Base-by-base conservation (phyloP, 2,329 filamentous ascomycete species). In the Fonsecaea pedrosoi region DNA sequence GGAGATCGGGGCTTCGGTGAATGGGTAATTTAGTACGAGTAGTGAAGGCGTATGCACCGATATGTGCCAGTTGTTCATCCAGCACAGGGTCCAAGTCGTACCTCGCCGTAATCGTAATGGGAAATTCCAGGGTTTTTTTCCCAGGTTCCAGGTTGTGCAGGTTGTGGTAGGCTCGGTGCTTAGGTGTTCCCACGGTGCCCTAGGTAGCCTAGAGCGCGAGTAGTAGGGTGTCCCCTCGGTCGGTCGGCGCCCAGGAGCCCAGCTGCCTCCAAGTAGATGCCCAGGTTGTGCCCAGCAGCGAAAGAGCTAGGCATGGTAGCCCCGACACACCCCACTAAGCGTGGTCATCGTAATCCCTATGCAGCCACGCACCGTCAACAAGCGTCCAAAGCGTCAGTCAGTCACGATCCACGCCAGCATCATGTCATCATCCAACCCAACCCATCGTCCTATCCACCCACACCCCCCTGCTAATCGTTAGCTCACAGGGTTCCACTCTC, bases 381-480 rank as follows among this genome's bases (percentile, higher is more conserved):
- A 61, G 45, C 42, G 35, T 35, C 40, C 21, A 18, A 40, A 45
- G n/a, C 9, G 40, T 45, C 40, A 45, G 40, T 45, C 40, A 45
- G 59, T 21, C 37, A 45, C 57, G 42, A 62, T 54, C 59, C 45
- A 50, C 59, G 38, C 59, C 50, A 48, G 37, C 60, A 62, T 62
- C 60, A 62, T 62, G 60, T 62, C 60, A 62, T 62, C 60, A 62
- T 37, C 59, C 34, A 50, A 50, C 45, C 37, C 45, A 54, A 62
- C 30, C 59, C 25, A 38, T 54, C 45, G 45, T 25, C 18, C 30
- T 32, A 32, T 6, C 30, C 32, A 50, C 45, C 45, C 45, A 25
- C 45, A 18, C 25, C 45, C 59, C 45, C 48, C 59, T 42, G 45
- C 48, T 53, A 37, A 37, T 50, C 45, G 59, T 54, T 61, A 61